A percentile compares a stretch with the other conserved stretches of the same genome.
These are phyloP conservation scores for Kwoniella sp. DNA, from an alignment of 768 basidiomycete genomes.

Conservation along the genomic window DNA sequence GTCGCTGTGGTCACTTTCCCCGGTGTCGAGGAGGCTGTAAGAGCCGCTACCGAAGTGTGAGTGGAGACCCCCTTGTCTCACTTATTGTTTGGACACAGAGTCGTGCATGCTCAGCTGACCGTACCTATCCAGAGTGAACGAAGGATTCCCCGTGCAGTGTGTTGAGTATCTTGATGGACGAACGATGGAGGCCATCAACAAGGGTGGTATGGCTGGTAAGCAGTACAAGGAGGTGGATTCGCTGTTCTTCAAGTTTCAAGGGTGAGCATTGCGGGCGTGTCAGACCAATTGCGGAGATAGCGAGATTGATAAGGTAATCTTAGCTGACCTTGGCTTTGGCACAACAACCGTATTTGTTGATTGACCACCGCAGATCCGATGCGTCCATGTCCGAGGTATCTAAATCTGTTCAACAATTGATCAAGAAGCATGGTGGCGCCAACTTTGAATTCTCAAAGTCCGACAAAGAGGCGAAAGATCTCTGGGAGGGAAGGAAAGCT, in stretches of 20 bases:
- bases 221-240: slow-evolving; percentile 73
- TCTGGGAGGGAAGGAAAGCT: slow-evolving; percentile 87
- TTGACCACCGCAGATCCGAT: slow-evolving; percentile 60
- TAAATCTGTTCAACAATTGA: slow-evolving; percentile 64
- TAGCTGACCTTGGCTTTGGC: too few relatives aligned
- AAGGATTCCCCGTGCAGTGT: slow-evolving; percentile 77
- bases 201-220: slow-evolving; percentile 63
- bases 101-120: not conserved
- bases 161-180: slow-evolving; percentile 79
- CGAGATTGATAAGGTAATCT: too few relatives aligned
- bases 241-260: slow-evolving; percentile 90
- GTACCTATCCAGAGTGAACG: slow-evolving; percentile 60
- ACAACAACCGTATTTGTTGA: too few relatives aligned
- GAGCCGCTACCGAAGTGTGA: slow-evolving; percentile 75
- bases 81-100: too few relatives aligned
- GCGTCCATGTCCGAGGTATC: slow-evolving; percentile 63
- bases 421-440: slow-evolving; percentile 68
- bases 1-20: slow-evolving; percentile 89
- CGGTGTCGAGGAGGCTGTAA: slow-evolving; percentile 72
- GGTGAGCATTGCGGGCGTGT: slow-evolving; percentile 48
- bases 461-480: slow-evolving; percentile 70
- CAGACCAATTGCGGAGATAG: too few relatives aligned
- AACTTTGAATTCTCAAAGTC: slow-evolving; percentile 73
- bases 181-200: slow-evolving; percentile 76
- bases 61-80: slow-evolving; percentile 5